These are phyloP conservation scores for Bipolaris zeicola DNA, from an alignment of 2,329 filamentous ascomycete species.

Conservation along the genomic window DNA sequence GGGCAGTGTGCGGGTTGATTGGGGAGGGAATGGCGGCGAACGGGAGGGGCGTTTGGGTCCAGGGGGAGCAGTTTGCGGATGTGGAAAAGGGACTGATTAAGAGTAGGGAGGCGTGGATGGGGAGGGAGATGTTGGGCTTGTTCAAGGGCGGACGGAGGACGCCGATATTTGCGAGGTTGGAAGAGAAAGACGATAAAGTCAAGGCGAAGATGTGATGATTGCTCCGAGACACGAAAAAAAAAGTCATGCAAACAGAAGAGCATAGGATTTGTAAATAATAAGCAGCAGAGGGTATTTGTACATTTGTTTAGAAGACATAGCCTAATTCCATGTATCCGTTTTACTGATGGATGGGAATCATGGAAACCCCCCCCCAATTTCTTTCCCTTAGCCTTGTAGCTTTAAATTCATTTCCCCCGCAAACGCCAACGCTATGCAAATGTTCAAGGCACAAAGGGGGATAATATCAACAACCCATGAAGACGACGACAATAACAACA, in stretches of 20 bases:
- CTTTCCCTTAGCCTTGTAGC: background rate
- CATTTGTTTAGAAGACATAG: background rate
- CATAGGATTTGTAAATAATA: too few species aligned
- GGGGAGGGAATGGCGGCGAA: constrained; percentile 52
- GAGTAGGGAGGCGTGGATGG: constrained; percentile 55
- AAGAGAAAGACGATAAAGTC: constrained; percentile 9
- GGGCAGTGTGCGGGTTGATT: constrained; percentile 54
- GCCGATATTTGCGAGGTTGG: constrained; percentile 39
- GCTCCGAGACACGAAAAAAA: background rate
- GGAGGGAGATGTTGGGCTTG: constrained; percentile 57
- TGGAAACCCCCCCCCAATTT: background rate
- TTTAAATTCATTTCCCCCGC: background rate
- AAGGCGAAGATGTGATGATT: constrained; percentile 32
- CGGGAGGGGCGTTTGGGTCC: constrained; percentile 55
- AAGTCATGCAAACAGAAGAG: too few species aligned
- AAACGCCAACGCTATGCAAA: constrained; percentile 29
- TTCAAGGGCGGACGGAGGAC: constrained; percentile 53
- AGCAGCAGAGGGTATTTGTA: background rate
- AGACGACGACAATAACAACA: background rate
- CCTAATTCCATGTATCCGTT: background rate
- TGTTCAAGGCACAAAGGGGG: background rate
- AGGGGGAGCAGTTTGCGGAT: constrained; percentile 52
- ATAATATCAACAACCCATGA: background rate
- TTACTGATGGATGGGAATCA: background rate
- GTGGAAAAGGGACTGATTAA: constrained; percentile 55